Evolutionary conservation across 148 eudicot species (phyloP).

Genomic region (Mesembryanthemum crystallinum): DNA sequence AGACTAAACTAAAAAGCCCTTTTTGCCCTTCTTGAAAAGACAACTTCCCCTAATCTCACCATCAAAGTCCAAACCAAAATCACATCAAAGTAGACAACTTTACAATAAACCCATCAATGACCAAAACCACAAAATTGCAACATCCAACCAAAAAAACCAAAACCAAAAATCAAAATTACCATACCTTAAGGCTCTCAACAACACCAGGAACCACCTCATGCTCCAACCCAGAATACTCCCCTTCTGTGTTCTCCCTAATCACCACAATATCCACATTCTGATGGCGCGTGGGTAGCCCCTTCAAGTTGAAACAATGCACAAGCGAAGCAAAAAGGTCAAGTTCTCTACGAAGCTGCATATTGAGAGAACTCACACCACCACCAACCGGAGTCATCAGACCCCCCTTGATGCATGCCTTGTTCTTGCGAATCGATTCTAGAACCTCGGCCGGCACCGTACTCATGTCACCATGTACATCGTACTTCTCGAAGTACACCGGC

Average conservation of each 20-base stretch:
- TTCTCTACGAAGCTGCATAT: constrained; percentile 56
- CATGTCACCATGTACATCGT: constrained; percentile 69
- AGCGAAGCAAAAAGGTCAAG: constrained; percentile 76
- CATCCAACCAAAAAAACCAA: neutral
- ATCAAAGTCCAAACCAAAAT: too few species aligned
- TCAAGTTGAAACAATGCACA: constrained; percentile 62
- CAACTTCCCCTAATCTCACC: too few species aligned
- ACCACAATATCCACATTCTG: constrained; percentile 76
- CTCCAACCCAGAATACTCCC: constrained; percentile 80
- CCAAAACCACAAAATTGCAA: neutral
- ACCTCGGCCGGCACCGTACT: constrained; percentile 46
- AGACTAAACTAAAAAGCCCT: too few species aligned
- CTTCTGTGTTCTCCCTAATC: constrained; percentile 85
- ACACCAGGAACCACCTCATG: constrained; percentile 91
- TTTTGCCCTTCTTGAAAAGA: too few species aligned
- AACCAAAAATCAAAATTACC: neutral
- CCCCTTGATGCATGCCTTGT: constrained; percentile 72
- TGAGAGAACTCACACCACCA: constrained; percentile 74
- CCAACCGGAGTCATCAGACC: constrained; percentile 73
- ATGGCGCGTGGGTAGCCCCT: constrained; percentile 65
- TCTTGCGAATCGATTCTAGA: constrained; percentile 55
- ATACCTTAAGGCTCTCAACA: constrained; percentile 82
- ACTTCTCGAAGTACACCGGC: constrained; percentile 61
- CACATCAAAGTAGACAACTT: too few species aligned
- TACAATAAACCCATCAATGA: neutral